Base-by-base conservation (phyloP, 2,329 filamentous ascomycete genomes). In the Aureobasidium sp. region DNA sequence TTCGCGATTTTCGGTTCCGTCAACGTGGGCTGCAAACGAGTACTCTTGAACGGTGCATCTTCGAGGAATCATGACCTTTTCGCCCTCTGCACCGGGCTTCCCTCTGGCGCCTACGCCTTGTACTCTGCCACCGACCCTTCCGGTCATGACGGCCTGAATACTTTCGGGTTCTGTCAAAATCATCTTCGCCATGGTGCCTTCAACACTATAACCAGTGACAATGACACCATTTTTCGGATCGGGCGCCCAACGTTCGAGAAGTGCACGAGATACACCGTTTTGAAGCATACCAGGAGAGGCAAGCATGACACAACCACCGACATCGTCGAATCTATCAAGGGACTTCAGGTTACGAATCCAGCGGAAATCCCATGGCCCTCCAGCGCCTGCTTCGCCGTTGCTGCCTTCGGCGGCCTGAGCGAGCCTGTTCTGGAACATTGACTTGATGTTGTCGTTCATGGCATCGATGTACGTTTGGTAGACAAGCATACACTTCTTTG, bases 381-480 rank as follows among this genome's bases (percentile, higher is more conserved):
- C 51, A 24, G 51, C 27, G 30, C 88, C 90, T 24, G 86, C 89
- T 63, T 87, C 90, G 6, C 81, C 53, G 6, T 54, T 53, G 16
- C 55, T 83, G 6, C 79, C 79, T 7, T 88, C 87, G 29, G 83
- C 84, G 0, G 86, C 85, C 67, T 95, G 88, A 8, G 89, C 88
- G 82, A 95, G 94, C 42, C 89, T 83, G 69, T 94, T 90, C 50
- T 86, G 80, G 70, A 96, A 96, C n/a, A 95, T 79, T 10, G 88
- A 82, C 69, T 95, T 96, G 74, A 98, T 97, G 63, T 96, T 97
- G 65, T 97, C 91, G 67, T 98, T 98, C 93, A 98, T 98, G 53
- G 90, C 90, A 44, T 90, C 89, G 44, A 97, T 89, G 64, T 97
- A 98, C 1, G 93, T 98, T 68, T 97, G 93, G 66, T 98, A 98